These are phyloP conservation scores for Hordeum pubiflorum DNA, from an alignment of 202 grass and related monocot species.

Conservation along the genomic window DNA sequence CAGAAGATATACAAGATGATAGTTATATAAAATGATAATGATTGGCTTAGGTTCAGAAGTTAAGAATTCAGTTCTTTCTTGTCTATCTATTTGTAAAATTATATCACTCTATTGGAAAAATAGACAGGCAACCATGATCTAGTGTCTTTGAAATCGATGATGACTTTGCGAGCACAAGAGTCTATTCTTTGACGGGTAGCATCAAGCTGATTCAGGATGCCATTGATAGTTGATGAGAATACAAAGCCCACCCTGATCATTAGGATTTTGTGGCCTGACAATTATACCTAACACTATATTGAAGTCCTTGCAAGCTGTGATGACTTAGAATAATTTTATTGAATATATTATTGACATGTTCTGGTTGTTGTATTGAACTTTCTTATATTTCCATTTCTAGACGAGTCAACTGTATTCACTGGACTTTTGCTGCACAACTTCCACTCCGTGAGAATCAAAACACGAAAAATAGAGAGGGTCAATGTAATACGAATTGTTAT, in stretches of 20 bases:
- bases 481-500: slow-evolving; percentile 51
- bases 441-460: slow-evolving; percentile 87
- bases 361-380: not conserved
- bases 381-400: slow-evolving; percentile 44
- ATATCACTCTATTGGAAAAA: too few species aligned
- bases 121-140: not conserved
- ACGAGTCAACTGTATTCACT: slow-evolving; percentile 91
- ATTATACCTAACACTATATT: not conserved
- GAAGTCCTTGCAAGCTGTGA: not conserved
- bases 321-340: not conserved
- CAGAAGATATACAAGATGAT: too few species aligned
- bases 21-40: too few species aligned
- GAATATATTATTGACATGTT: not conserved
- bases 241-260: not conserved
- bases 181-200: slow-evolving; percentile 50
- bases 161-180: slow-evolving; percentile 70
- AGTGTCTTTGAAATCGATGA: slow-evolving; percentile 67
- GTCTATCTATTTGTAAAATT: too few species aligned
- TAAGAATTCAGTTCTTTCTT: too few species aligned
- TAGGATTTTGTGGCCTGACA: not conserved
- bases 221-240: slow-evolving; percentile 81
- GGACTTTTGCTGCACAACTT: slow-evolving; percentile 75
- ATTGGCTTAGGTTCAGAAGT: too few species aligned
- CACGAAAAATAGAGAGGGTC: slow-evolving; percentile 74
- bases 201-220: slow-evolving; percentile 62